Evolutionary conservation across 1,284 basidiomycete genomes (phyloP), one percentile per base, ranked within the genome.

Genomic region (Uromyces viciae-fabae): DNA sequence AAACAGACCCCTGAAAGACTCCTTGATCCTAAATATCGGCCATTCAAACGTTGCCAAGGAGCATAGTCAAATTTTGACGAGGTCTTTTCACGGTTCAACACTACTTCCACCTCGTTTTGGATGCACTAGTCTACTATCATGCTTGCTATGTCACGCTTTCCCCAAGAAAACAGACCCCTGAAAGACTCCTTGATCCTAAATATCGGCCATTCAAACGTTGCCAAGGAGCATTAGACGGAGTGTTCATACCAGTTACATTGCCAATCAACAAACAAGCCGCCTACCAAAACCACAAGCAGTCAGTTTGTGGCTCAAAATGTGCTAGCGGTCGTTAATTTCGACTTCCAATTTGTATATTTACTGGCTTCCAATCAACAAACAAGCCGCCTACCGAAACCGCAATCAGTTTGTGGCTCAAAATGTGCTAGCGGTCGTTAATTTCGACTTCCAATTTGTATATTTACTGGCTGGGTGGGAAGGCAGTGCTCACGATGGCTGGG

Each of bases 151-250:
- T 7, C 3, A 54, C 22, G 22, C 28, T 54, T n/a, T n/a, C 22
- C 4, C 52, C 52, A 4, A 4, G 22, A 19, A 54, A 54, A 54
- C 22, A 25, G 22, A 5, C 3, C 22, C 52, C 52, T 7, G 52
- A 54, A 54, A 19, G 15, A 54, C 52, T 54, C 28, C 46, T 14
- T 14, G 46, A 52, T 28, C 43, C n/a, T 3, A 31, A 60, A 22
- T 81, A 71, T 73, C 84, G 85, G 7, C 86, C 83, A 74, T 86
- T 86, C 64, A 81, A 84, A 33, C 49, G 83, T 25, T 85, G 84
- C 66, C 74, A 71, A 46, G 85, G 85, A 9, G 84, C 86, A 0
- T 82, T 86, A 60, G 86, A 86, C 84, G 85, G 86, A 11, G 82
- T 83, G 9, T 84, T 83, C 42, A 69, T 86, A 33, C 82, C 84